Evolutionary conservation across 805 yeast species (phyloP).

Genomic region (Candida xiaguanensis): DNA sequence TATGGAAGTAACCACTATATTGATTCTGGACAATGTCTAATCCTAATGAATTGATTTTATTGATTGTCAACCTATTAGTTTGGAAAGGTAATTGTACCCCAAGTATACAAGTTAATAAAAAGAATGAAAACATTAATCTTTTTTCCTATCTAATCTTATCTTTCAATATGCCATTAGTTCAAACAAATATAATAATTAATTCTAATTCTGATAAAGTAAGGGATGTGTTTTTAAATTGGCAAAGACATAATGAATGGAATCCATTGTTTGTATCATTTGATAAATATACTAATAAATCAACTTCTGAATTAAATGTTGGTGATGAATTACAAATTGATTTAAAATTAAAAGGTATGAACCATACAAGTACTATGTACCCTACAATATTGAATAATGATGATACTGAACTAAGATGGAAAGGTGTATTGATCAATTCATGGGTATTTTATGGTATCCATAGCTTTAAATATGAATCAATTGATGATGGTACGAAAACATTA

Average conservation of each 20-base stretch:
- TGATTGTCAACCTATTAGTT: neutral
- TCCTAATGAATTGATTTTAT: neutral
- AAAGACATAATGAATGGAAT: constrained; percentile 12
- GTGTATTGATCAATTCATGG: constrained; percentile 10
- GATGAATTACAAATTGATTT: constrained; percentile 11
- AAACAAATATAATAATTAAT: constrained; percentile 11
- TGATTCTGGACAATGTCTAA: neutral
- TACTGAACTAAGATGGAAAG: constrained; percentile 11
- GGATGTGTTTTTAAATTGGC: constrained; percentile 9
- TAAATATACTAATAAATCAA: constrained; percentile 1
- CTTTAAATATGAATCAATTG: constrained; percentile 10
- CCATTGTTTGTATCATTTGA: constrained; percentile 12
- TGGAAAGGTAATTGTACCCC: neutral
- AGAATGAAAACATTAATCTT: neutral
- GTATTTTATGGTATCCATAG: constrained; percentile 11
- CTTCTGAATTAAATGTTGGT: constrained; percentile 7
- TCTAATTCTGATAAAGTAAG: constrained; percentile 9
- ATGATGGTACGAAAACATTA: constrained; percentile 8
- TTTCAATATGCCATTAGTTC: constrained; percentile 1
- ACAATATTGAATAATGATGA: constrained; percentile 3
- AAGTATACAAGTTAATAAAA: neutral
- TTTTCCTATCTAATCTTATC: neutral
- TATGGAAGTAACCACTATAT: neutral
- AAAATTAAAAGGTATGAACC: constrained; percentile 6
- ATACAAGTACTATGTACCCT: constrained; percentile 10